Percentiles rank a stretch among this genome's conserved stretches.
phyloP scores from a whole-genome alignment of 2,329 filamentous ascomycete species.

The Fusarium poae region DNA sequence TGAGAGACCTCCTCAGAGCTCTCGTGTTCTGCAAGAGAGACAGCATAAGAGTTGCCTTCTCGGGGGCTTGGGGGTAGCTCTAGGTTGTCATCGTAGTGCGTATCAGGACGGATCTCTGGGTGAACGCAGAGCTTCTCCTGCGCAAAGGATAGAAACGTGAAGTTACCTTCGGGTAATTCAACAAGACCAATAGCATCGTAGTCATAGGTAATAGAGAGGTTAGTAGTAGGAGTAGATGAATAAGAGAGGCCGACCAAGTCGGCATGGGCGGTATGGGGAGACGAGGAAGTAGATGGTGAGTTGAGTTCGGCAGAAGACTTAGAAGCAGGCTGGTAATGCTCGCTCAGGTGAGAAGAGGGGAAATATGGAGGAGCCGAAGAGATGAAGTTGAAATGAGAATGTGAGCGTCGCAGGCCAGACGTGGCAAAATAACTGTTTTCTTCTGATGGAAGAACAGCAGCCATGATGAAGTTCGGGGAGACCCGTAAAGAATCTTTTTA shows the following conservation, averaged over 20 bases:
- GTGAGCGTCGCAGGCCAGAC: conserved; percentile 69
- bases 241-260: conserved; percentile 70
- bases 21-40: conserved; percentile 67
- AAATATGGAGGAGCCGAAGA: conserved; percentile 58
- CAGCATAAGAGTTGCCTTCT: conserved; percentile 63
- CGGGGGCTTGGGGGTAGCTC: conserved; percentile 65
- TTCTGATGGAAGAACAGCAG: conserved; percentile 68
- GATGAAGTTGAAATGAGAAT: no score
- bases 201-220: conserved; percentile 70
- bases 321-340: conserved; percentile 60
- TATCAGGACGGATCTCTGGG: conserved; percentile 41
- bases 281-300: conserved; percentile 65
- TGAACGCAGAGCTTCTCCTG: conserved; percentile 60
- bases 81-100: no score
- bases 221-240: conserved; percentile 73
- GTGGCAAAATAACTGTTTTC: conserved; percentile 69
- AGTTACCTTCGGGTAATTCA: conserved; percentile 60
- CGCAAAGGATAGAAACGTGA: conserved; percentile 61
- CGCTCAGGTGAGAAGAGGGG: conserved; percentile 61
- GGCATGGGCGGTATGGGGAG: conserved; percentile 62
- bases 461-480: conserved; percentile 58
- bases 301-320: conserved; percentile 61
- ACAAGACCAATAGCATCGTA: conserved; percentile 65
- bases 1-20: conserved; percentile 54
- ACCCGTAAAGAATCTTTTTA: conserved; percentile 38